Evolutionary conservation across 2,329 filamentous ascomycete genomes (phyloP), one percentile per base, ranked within the genome.

Genomic region (Triangularia setosa): DNA sequence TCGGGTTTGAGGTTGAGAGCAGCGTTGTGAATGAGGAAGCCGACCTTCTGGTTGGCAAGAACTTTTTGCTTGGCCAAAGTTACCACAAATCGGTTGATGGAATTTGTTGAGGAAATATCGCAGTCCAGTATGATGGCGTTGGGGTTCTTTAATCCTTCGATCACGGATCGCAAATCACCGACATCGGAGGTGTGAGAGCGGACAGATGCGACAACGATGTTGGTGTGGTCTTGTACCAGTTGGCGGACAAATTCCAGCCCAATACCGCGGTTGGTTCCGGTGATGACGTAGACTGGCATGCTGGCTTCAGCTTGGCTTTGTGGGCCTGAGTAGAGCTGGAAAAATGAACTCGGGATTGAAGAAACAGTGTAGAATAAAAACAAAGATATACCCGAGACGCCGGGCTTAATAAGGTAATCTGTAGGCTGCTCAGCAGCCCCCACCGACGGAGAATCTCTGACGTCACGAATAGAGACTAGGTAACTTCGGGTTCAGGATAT

Each of bases 1-100:
- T 69, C 61, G 0, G 73, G 70, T 1, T 73, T 70, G 23, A 72
- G 69, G 63, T 81, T 79, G 66, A 81, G 76, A 55, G 68, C 74
- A 4, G 74, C 74, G 62, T 65, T 73, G 72, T 73, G 72, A 53
- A 76, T 55, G 3, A 76, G 66, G 30, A 66, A 70, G 64, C 75
- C 73, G 61, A 82, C 76, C 60, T 79, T 78, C 24, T 61, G 66
- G 9, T 69, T 71, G 2, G 52, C 24, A 4, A 70, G 69, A 21
- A 21, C 12, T 18, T 23, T 25, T 48, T 59, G 18, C 3, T 76
- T 75, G 0, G 73, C 54, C 2, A 64, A 60, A 1, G 16, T 61
- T n/a, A 67, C 61, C 40, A 67, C 68, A 28, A 76, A 72, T 4
- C 66, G 33, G 8, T 68, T 65, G 61, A 77, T 74, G n/a, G 78